These are phyloP conservation scores for Neodidymelliopsis sp. DNA, from an alignment of 2,329 filamentous ascomycete genomes.

Conservation along the genomic window DNA sequence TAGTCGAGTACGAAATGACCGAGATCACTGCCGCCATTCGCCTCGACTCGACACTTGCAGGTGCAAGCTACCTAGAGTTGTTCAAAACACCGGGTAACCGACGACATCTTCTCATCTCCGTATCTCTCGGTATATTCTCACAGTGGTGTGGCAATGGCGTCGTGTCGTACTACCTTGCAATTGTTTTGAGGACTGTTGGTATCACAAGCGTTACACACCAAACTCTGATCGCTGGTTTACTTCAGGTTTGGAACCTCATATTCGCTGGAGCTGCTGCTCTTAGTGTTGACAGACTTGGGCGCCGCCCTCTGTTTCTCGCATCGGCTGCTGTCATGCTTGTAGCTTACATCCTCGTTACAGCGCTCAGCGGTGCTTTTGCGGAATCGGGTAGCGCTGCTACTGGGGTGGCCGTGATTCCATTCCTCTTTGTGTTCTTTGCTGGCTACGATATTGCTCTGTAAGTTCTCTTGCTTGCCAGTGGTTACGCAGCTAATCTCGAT, in stretches of 20 bases:
- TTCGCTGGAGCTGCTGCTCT: constrained; percentile 49
- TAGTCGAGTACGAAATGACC: constrained; percentile 20
- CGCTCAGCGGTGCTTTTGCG: constrained; percentile 44
- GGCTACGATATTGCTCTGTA: constrained; percentile 43
- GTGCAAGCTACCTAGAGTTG: constrained; percentile 14
- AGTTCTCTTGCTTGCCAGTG: constrained; percentile 29
- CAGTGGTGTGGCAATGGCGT: constrained; percentile 52
- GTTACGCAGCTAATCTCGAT: constrained; percentile 56
- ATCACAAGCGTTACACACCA: constrained; percentile 45
- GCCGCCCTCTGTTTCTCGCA: constrained; percentile 53
- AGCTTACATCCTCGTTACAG: constrained; percentile 52
- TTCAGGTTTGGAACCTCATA: constrained; percentile 51
- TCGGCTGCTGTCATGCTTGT: constrained; percentile 54
- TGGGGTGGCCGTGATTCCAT: constrained; percentile 20
- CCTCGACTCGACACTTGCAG: constrained; percentile 19
- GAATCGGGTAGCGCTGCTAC: constrained; percentile 1
- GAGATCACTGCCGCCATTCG: constrained; percentile 17
- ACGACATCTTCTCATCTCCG: constrained; percentile 48
- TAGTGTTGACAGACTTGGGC: constrained; percentile 52
- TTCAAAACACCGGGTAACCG: constrained; percentile 45
- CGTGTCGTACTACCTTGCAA: constrained; percentile 47
- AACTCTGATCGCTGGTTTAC: constrained; percentile 46
- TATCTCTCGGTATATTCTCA: constrained; percentile 46
- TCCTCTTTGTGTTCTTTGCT: constrained; percentile 25
- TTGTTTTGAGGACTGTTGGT: constrained; percentile 48